These are phyloP conservation scores for Aspergillus chevalieri DNA, from an alignment of 2,329 filamentous ascomycete genomes.

Conservation along the genomic window DNA sequence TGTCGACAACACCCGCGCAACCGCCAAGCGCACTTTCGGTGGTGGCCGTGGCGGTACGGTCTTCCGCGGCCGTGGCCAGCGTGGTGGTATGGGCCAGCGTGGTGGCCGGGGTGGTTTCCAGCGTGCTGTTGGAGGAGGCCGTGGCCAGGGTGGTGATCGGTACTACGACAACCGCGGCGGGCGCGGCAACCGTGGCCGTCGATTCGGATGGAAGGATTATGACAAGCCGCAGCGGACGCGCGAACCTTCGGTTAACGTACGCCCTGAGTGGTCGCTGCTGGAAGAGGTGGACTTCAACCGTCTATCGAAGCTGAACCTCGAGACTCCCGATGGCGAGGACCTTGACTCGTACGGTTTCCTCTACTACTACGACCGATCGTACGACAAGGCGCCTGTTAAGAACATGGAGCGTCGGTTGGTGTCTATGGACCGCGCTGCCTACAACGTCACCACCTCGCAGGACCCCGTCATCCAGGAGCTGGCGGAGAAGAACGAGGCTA, in stretches of 20 bases:
- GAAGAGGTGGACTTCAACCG: conserved; percentile 99
- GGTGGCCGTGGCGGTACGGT: conserved; percentile 85
- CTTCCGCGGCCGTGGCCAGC: conserved; percentile 70
- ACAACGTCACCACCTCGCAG: conserved; percentile 95
- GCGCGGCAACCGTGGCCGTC: conserved; percentile 66
- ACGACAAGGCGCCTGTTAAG: conserved; percentile 90
- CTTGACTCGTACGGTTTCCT: conserved; percentile 94
- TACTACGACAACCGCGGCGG: conserved; percentile 67
- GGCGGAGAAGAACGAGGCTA: conserved; percentile 90
- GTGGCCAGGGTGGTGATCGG: conserved; percentile 58
- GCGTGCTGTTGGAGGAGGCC: conserved; percentile 62
- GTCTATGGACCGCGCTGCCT: conserved; percentile 86
- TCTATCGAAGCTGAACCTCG: conserved; percentile 89
- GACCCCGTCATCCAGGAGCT: conserved; percentile 97
- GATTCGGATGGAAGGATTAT: conserved; percentile 98
- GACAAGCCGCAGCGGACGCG: conserved; percentile 97
- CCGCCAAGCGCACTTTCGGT: conserved; percentile 73
- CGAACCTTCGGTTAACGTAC: conserved; percentile 92
- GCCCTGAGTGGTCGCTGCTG: conserved; percentile 88
- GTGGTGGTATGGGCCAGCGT: conserved; percentile 69
- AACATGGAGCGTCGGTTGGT: conserved; percentile 79
- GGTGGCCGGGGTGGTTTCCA: conserved; percentile 67
- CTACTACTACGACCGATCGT: conserved; percentile 94
- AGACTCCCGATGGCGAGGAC: conserved; percentile 91
- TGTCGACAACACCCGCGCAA: conserved; percentile 88